Base-by-base conservation (phyloP, 805 yeast species). In the Starmera caribaea region DNA sequence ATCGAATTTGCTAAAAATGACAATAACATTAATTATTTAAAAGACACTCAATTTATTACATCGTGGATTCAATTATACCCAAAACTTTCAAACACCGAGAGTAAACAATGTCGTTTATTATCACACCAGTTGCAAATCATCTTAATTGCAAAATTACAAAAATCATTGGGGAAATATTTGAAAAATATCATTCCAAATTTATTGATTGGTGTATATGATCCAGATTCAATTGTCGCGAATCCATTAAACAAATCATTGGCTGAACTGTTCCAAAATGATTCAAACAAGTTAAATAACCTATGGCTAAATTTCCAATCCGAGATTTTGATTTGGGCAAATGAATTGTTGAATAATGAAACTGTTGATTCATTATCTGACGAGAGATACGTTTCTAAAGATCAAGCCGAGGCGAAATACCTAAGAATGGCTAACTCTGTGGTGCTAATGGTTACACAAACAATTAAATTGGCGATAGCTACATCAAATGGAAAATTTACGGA, bases 51-150 rank as follows among this genome's bases (percentile, higher is more conserved):
- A 21, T 69, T 72, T 15, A 57, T 71, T n/a, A 69, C 67, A 38
- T 71, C 78, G 30, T 85, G 86, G 95, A 68, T 85, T 35, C 95
- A 87, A 57, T 47, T 86, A 16, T 90, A 85, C 51, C 81, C 96
- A 0, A 85, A 87, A 51, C 62, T 89, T 26, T 70, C 92, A 2
- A 67, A 81, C 6, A 92, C 84, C 44, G 75, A 74, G 39, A 77
- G 89, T 3, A 75, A 81, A 46, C 61, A 62, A 12, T 83, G 87
- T 1, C 68, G 97, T 41, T 41, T 62, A 8, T 53, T 68, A 15
- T 57, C 87, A 3, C 95, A 87, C 53, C 75, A 72, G 42, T 65
- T 79, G 4, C 88, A 88, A 38, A 73, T 81, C 1, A 57, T 54
- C 14, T 64, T 77, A 32, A 76, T 83, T 32, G 45, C 50, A 13